Percentiles rank a stretch among this genome's conserved stretches.
Conservation (phyloP, 257 asterid genomes). For the Solanum chilense region DNA sequence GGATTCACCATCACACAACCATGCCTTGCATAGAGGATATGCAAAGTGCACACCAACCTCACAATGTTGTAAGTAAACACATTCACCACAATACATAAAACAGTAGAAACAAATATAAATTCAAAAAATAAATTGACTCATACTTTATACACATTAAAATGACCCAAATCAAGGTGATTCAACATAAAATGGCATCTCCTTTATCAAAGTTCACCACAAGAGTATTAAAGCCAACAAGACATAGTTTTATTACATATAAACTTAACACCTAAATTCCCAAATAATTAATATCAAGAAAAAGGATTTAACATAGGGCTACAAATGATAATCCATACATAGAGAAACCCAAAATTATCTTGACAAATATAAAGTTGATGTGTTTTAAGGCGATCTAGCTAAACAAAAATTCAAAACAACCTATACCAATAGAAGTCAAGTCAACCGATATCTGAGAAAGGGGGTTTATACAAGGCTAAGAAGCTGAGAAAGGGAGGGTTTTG, state of each 20-base stretch:
- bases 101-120: not conserved
- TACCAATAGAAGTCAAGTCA: not conserved
- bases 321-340: not conserved
- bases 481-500: conserved; percentile 68
- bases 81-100: not conserved
- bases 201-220: not conserved
- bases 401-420: not conserved
- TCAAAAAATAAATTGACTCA: not conserved
- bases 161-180: not conserved
- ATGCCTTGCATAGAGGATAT: not conserved
- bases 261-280: not conserved
- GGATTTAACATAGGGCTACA: not conserved
- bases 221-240: not conserved
- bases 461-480: conserved; percentile 65
- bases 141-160: not conserved
- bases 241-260: not conserved
- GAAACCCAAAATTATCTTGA: not conserved
- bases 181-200: not conserved
- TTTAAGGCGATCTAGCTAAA: not conserved
- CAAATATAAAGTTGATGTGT: not conserved
- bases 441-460: not conserved
- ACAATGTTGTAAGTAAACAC: not conserved
- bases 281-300: not conserved
- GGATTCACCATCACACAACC: not conserved
- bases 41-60: not conserved